Percentiles rank a stretch among this genome's conserved stretches.
phyloP scores from a whole-genome alignment of 192 early-diverging fungal species.

The Coemansia sp. region DNA sequence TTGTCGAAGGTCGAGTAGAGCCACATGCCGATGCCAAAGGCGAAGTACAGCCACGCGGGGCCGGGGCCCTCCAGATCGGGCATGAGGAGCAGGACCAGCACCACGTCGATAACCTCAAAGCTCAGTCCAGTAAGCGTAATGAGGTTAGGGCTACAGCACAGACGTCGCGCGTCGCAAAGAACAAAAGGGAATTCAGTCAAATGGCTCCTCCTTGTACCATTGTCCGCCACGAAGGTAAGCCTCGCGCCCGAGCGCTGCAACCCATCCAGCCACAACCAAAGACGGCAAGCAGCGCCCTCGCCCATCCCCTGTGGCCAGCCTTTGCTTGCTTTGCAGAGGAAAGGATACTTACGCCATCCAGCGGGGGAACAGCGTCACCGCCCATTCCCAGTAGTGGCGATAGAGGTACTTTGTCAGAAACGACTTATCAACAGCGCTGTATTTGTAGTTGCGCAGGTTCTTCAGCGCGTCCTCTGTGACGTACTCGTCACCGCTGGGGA shows the following conservation, averaged over 20 bases:
- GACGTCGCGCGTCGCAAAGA: background rate
- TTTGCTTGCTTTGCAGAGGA: slow-evolving; percentile 1
- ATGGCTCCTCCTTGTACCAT: too few relatives aligned
- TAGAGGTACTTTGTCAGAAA: slow-evolving; percentile 75
- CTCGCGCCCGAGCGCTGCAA: too few relatives aligned
- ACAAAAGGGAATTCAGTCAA: background rate
- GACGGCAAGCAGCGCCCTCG: too few relatives aligned
- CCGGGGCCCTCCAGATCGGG: slow-evolving; percentile 65
- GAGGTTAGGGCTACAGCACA: slow-evolving; percentile 58
- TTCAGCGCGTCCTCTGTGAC: slow-evolving; percentile 62
- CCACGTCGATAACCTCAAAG: slow-evolving; percentile 69
- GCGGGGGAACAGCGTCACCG: slow-evolving; percentile 77
- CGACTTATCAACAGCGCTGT: slow-evolving; percentile 76
- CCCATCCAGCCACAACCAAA: too few relatives aligned
- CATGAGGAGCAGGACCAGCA: slow-evolving; percentile 61
- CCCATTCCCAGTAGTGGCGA: slow-evolving; percentile 85
- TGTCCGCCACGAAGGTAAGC: too few relatives aligned
- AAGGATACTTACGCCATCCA: slow-evolving; percentile 87
- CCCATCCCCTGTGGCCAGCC: too few relatives aligned
- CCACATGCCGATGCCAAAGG: slow-evolving; percentile 75
- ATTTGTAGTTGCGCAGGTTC: slow-evolving; percentile 74
- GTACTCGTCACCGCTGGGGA: slow-evolving; percentile 52
- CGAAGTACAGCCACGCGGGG: slow-evolving; percentile 66
- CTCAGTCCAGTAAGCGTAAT: slow-evolving; percentile 76
- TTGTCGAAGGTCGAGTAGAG: slow-evolving; percentile 88